Evolutionary conservation across 2,329 filamentous ascomycete genomes (phyloP).

Genomic region (Rutstroemia sp.): DNA sequence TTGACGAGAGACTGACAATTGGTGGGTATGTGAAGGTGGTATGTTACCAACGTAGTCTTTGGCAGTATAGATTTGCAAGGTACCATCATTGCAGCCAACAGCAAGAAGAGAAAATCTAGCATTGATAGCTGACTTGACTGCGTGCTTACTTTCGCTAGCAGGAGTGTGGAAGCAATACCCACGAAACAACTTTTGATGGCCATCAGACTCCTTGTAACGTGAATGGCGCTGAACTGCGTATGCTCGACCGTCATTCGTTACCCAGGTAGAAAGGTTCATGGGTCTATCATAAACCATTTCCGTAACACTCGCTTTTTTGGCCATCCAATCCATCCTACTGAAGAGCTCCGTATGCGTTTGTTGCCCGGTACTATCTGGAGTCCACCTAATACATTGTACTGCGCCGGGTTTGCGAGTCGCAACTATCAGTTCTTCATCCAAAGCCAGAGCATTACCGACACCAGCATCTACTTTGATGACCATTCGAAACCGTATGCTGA

Average conservation of each 20-base stretch:
- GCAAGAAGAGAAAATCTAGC: constrained; percentile 91
- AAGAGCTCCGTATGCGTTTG: constrained; percentile 90
- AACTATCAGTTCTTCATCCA: constrained; percentile 89
- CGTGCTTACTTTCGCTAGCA: constrained; percentile 48
- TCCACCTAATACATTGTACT: constrained; percentile 96
- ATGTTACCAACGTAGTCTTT: constrained; percentile 93
- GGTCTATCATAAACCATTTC: constrained; percentile 93
- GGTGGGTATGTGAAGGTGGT: constrained; percentile 73
- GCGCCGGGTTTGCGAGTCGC: constrained; percentile 86
- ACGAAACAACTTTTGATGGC: constrained; percentile 62
- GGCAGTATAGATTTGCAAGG: constrained; percentile 82
- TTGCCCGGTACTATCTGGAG: constrained; percentile 68
- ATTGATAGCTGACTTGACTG: constrained; percentile 76
- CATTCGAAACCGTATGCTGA: constrained; percentile 90
- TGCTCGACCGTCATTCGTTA: constrained; percentile 77
- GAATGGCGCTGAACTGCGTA: constrained; percentile 77
- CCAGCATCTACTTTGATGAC: constrained; percentile 97
- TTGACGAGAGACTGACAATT: constrained; percentile 56
- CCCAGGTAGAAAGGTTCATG: constrained; percentile 93
- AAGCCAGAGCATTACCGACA: constrained; percentile 76
- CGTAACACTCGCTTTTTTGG: constrained; percentile 65
- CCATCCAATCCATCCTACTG: constrained; percentile 78
- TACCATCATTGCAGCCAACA: constrained; percentile 72
- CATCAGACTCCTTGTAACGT: constrained; percentile 37
- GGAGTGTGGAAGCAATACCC: constrained; percentile 88